Evolutionary conservation across 768 basidiomycete genomes (phyloP).

Genomic region (Serpula lacrymans): DNA sequence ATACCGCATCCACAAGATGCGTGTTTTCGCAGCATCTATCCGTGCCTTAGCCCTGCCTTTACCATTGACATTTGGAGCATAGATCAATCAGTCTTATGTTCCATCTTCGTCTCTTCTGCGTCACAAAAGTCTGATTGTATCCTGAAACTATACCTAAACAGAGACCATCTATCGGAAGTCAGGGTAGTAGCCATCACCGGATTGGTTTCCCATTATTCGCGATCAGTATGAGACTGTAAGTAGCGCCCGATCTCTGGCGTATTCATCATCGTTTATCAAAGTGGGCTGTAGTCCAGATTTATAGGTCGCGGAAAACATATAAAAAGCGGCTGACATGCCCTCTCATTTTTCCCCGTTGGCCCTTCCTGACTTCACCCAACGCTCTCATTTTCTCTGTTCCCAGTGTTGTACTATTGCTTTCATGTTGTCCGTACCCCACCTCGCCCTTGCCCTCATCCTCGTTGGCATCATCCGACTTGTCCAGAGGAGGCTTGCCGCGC

Average conservation of each 20-base stretch:
- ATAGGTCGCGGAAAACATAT: constrained; percentile 1
- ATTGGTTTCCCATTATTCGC: constrained; percentile 4
- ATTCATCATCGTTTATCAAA: constrained; percentile 1
- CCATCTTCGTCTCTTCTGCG: too few relatives aligned
- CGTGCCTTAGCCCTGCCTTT: too few relatives aligned
- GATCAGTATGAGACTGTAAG: too few relatives aligned
- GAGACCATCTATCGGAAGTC: too few relatives aligned
- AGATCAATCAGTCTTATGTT: too few relatives aligned
- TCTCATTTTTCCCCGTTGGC: constrained; percentile 1
- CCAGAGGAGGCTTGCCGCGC: constrained; percentile 30
- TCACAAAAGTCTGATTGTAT: too few relatives aligned
- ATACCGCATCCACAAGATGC: too few relatives aligned
- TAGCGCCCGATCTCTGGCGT: neutral
- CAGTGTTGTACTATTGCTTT: constrained; percentile 1
- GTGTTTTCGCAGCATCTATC: too few relatives aligned
- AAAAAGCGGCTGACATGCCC: neutral
- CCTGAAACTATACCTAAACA: too few relatives aligned
- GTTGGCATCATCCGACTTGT: constrained; percentile 30
- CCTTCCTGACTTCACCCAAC: neutral
- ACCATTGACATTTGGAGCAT: too few relatives aligned
- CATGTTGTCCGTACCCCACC: constrained; percentile 10
- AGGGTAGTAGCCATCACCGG: too few relatives aligned
- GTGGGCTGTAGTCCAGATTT: too few relatives aligned
- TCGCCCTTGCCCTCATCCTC: constrained; percentile 18
- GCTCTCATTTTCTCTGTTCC: neutral